Percentiles rank a stretch among this genome's conserved stretches.
phyloP scores from a whole-genome alignment of 2,329 filamentous ascomycete genomes.

The Sphaerulina vaccinii region DNA sequence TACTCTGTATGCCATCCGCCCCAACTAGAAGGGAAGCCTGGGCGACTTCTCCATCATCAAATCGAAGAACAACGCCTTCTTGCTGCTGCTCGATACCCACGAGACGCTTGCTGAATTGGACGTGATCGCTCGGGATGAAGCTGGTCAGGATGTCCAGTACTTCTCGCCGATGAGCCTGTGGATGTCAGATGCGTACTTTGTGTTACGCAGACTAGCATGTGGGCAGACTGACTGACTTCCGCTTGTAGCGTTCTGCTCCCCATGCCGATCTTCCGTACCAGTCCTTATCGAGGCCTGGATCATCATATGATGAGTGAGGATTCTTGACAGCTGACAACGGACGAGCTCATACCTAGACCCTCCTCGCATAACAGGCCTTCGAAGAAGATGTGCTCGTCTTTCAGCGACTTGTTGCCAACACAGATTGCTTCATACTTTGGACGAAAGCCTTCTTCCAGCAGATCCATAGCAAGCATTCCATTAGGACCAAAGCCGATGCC shows the following conservation, averaged over 20 bases:
- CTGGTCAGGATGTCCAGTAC: constrained; percentile 52
- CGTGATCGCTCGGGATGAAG: constrained; percentile 45
- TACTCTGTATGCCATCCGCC: constrained; percentile 64
- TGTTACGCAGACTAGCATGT: background rate
- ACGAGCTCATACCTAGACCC: constrained; percentile 1
- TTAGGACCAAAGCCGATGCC: constrained; percentile 40
- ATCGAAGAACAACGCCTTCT: constrained; percentile 16
- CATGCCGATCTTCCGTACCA: constrained; percentile 10
- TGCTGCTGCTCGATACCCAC: constrained; percentile 26
- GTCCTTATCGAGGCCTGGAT: constrained; percentile 23
- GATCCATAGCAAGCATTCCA: constrained; percentile 13
- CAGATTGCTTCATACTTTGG: constrained; percentile 13
- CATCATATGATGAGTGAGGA: background rate
- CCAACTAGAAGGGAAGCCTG: constrained; percentile 52
- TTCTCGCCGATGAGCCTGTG: constrained; percentile 45
- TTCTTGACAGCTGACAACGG: background rate
- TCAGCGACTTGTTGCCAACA: constrained; percentile 7
- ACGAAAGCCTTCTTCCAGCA: constrained; percentile 9
- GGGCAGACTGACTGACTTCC: constrained; percentile 10
- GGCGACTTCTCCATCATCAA: constrained; percentile 30
- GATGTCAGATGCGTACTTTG: background rate
- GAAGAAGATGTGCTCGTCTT: constrained; percentile 16
- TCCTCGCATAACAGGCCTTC: constrained; percentile 17
- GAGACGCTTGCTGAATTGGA: constrained; percentile 29
- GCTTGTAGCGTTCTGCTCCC: constrained; percentile 12